Conservation (phyloP, 495 filamentous ascomycete genomes). For the Cercophora samala region DNA sequence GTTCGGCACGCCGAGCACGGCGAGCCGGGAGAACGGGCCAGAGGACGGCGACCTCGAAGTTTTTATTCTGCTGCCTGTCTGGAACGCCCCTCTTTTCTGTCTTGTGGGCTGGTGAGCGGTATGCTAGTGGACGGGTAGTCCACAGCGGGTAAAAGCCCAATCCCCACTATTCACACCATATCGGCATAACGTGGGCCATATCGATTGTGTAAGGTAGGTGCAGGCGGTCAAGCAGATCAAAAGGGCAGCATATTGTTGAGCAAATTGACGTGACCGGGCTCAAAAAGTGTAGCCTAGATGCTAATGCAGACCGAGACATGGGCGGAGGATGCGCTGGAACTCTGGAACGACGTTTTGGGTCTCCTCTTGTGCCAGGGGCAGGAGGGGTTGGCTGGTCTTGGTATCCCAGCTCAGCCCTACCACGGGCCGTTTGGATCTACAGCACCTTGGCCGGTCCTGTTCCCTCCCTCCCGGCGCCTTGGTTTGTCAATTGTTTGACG, state of each 20-base stretch:
- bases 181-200: neutral
- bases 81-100: neutral
- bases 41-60: neutral
- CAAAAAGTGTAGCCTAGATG: neutral
- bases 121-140: neutral
- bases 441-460: neutral
- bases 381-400: neutral
- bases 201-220: neutral
- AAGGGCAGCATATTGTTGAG: neutral
- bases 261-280: neutral
- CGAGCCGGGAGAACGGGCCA: neutral
- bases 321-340: neutral
- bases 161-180: neutral
- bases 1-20: neutral
- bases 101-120: neutral
- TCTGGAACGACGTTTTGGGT: neutral
- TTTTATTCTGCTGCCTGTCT: neutral
- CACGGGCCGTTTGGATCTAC: neutral
- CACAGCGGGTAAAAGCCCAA: neutral
- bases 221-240: neutral
- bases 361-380: neutral
- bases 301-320: neutral
- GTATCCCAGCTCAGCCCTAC: neutral
- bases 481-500: neutral
- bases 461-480: neutral